Conservation (phyloP, 1,139 yeast genomes). For the Geotrichum fermentans region DNA sequence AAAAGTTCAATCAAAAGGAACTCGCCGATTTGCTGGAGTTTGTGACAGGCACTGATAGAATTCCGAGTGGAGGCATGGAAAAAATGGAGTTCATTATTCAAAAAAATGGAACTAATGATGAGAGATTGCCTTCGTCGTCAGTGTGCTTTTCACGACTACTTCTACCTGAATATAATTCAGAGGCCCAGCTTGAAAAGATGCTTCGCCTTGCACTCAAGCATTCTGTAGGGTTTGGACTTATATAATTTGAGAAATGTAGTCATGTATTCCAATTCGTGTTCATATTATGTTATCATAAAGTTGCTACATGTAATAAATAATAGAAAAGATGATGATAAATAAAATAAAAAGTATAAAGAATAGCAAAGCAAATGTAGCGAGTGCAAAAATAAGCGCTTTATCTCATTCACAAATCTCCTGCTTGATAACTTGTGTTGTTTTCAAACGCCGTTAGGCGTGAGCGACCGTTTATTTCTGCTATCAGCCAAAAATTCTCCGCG, state of each 20-base stretch:
- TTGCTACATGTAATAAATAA: not conserved
- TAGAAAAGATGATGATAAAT: not conserved
- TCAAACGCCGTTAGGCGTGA: not conserved
- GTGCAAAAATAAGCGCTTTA: not conserved
- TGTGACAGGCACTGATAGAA: conserved; percentile 32
- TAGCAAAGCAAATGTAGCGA: no score
- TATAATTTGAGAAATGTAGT: conserved; percentile 18
- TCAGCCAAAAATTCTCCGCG: conserved; percentile 5
- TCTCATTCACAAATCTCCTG: no score
- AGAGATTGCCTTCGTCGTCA: conserved; percentile 30
- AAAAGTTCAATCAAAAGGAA: conserved; percentile 23
- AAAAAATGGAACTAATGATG: conserved; percentile 25
- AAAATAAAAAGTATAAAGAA: not conserved
- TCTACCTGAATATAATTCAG: conserved; percentile 28
- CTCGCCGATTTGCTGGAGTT: conserved; percentile 28
- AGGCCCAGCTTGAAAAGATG: conserved; percentile 22
- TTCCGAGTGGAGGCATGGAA: conserved; percentile 28
- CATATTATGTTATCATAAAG: not conserved
- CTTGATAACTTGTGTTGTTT: no score
- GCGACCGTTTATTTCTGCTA: not conserved
- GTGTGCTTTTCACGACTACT: conserved; percentile 30
- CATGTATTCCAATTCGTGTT: not conserved
- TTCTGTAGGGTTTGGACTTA: conserved; percentile 33
- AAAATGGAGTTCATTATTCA: conserved; percentile 25
- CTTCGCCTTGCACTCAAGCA: conserved; percentile 29